Percentiles rank a stretch among this genome's conserved stretches.
Evolutionary conservation across 176 grass and related monocot species (phyloP).

Genomic region (barley (Hordeum vulgare)): DNA sequence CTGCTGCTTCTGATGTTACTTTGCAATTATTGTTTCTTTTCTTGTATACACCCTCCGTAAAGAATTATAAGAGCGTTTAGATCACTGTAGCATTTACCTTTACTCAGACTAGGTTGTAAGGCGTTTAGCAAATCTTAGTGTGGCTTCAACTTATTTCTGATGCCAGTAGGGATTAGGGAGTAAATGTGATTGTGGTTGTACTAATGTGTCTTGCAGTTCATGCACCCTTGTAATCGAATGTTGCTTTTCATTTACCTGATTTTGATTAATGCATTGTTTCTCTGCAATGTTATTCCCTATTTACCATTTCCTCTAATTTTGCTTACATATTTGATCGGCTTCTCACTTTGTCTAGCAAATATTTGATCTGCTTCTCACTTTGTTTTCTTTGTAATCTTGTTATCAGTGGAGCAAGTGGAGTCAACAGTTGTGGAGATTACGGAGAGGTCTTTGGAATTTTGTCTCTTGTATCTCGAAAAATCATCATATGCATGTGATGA

Average conservation of each 20-base stretch:
- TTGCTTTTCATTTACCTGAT: constrained; percentile 2
- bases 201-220: neutral
- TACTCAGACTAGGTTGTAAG: neutral
- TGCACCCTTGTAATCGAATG: neutral
- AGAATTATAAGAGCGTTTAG: too few relatives aligned
- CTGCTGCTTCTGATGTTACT: constrained; percentile 8
- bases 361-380: constrained; percentile 32
- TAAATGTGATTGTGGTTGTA: neutral
- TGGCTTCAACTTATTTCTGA: neutral
- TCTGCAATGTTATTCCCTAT: neutral
- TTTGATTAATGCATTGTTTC: neutral
- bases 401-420: constrained; percentile 75
- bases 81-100: neutral
- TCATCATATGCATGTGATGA: constrained; percentile 70
- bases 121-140: neutral
- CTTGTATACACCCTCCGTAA: too few relatives aligned
- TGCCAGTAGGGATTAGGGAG: constrained; percentile 1
- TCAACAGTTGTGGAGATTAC: constrained; percentile 49
- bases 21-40: neutral
- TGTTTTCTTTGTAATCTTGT: constrained; percentile 9
- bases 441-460: constrained; percentile 77
- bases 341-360: constrained; percentile 28
- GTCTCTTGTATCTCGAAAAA: constrained; percentile 68
- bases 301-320: neutral
- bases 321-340: neutral